A percentile compares a stretch with the other conserved stretches of the same genome.
Evolutionary conservation across 1,284 basidiomycete genomes (phyloP).

Genomic region (Ganoderma resinaceum): DNA sequence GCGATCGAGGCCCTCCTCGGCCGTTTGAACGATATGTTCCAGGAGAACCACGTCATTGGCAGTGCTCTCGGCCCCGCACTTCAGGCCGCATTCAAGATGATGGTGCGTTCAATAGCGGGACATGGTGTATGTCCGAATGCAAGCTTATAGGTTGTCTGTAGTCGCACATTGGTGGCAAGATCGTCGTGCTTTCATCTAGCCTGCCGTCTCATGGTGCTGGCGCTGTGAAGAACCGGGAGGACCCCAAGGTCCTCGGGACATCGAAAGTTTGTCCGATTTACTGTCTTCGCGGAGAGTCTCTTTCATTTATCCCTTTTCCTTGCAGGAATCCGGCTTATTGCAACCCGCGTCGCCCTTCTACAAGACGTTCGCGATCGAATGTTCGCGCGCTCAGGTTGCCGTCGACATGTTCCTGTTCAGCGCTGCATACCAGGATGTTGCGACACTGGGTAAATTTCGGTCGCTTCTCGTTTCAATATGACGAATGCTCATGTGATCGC

Average conservation of each 20-base stretch:
- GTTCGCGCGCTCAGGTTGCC: slow-evolving; percentile 95
- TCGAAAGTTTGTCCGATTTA: slow-evolving; percentile 69
- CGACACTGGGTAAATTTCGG: slow-evolving; percentile 72
- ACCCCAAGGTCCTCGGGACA: slow-evolving; percentile 95
- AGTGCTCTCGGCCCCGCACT: slow-evolving; percentile 96
- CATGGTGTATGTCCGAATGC: neutral
- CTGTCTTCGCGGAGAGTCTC: neutral
- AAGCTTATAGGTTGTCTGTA: slow-evolving; percentile 34
- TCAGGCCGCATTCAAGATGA: slow-evolving; percentile 95
- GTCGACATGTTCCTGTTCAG: slow-evolving; percentile 99
- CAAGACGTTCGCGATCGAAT: slow-evolving; percentile 99
- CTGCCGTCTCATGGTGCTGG: slow-evolving; percentile 92
- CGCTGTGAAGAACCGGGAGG: slow-evolving; percentile 94
- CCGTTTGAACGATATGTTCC: slow-evolving; percentile 95
- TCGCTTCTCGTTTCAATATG: neutral
- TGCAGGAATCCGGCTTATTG: slow-evolving; percentile 83
- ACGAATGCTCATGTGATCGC: slow-evolving; percentile 19
- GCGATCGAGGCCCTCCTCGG: slow-evolving; percentile 87
- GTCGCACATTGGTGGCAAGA: slow-evolving; percentile 95
- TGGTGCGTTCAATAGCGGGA: slow-evolving; percentile 58
- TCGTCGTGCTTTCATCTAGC: slow-evolving; percentile 88
- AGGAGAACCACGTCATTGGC: slow-evolving; percentile 89
- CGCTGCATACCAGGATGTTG: slow-evolving; percentile 93
- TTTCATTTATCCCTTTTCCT: slow-evolving; percentile 4
- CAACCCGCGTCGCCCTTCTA: slow-evolving; percentile 95